These are phyloP conservation scores for Cynara cardunculus DNA, from an alignment of 129 eudicot species.

Conservation along the genomic window DNA sequence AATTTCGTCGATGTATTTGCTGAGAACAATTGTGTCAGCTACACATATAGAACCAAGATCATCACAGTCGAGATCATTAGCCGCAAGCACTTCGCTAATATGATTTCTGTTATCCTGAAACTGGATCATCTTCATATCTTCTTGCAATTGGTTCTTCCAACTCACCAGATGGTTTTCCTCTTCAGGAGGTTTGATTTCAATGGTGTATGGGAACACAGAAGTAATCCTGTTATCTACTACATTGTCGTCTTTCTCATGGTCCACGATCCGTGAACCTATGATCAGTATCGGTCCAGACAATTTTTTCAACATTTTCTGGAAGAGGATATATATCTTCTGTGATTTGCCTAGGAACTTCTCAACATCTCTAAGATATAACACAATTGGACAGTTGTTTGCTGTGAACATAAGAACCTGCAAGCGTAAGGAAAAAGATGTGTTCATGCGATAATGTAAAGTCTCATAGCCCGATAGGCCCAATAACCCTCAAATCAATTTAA, in stretches of 20 bases:
- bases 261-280: slow-evolving; percentile 64
- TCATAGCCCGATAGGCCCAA: neutral
- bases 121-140: slow-evolving; percentile 96
- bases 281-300: slow-evolving; percentile 73
- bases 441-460: neutral
- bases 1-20: slow-evolving; percentile 81
- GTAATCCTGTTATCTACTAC: slow-evolving; percentile 61
- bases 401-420: slow-evolving; percentile 64
- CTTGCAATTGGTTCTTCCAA: slow-evolving; percentile 86
- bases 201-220: slow-evolving; percentile 70
- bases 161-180: slow-evolving; percentile 70
- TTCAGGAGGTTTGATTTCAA: slow-evolving; percentile 83
- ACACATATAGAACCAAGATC: slow-evolving; percentile 74
- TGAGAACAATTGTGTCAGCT: slow-evolving; percentile 59
- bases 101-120: slow-evolving; percentile 88
- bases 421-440: neutral
- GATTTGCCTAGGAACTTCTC: slow-evolving; percentile 75
- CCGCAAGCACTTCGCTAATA: slow-evolving; percentile 87
- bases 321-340: slow-evolving; percentile 56
- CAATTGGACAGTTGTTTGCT: slow-evolving; percentile 62
- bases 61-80: slow-evolving; percentile 89
- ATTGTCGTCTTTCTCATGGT: slow-evolving; percentile 33
- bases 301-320: slow-evolving; percentile 88
- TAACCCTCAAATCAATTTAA: too few relatives aligned
- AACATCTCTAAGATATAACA: slow-evolving; percentile 83